Base-by-base conservation (phyloP, 768 basidiomycete species). In the Sarcodon sp. region DNA sequence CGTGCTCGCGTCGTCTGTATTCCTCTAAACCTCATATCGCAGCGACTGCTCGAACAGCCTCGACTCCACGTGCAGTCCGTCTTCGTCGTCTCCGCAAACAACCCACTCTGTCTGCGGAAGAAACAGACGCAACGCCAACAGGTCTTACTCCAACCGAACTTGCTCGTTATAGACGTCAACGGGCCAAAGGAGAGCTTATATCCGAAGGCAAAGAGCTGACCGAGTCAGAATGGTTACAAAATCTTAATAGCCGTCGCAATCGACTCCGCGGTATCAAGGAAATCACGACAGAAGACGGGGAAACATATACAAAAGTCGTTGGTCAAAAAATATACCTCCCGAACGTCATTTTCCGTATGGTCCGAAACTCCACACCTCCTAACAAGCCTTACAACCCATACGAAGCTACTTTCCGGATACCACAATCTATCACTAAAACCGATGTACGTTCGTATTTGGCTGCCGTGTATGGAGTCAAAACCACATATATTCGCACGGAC, bases 401-500 rank as follows among this genome's bases (percentile, higher is more conserved):
- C 69, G 84, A 91, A 63, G 92, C 91, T 7, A 97, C 92, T 3
- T 94, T 97, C 69, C 87, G 89, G 48, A 73, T 94, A 36, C 85
- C 90, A n/a, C 77, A 79, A 52, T 83, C 79, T 38, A 72, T 93
- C 64, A 96, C 91, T 38, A 97, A 97, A 66, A 87, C 84, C 49
- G 92, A 97, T 66, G 68, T 97, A 35, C 82, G 90, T 36, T 83
- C 85, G 0, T 91, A 94, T 61, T 76, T 97, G 43, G 66, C 67
- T 46, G 75, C 89, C 33, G 76, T 83, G n/a, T 97, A 97, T 56
- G 87, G 87, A 51, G 80, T 97, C 43, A 69, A 81, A 58, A 84
- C 86, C 50, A 94, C 91, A 6, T 96, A 93, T 63, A 89, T 97
- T 52, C 88, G 92, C 46, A 97, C 92, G n/a, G 87, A 88, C 70